These are phyloP conservation scores for Puccinia coronata DNA, from an alignment of 1,284 basidiomycete species.

Conservation along the genomic window DNA sequence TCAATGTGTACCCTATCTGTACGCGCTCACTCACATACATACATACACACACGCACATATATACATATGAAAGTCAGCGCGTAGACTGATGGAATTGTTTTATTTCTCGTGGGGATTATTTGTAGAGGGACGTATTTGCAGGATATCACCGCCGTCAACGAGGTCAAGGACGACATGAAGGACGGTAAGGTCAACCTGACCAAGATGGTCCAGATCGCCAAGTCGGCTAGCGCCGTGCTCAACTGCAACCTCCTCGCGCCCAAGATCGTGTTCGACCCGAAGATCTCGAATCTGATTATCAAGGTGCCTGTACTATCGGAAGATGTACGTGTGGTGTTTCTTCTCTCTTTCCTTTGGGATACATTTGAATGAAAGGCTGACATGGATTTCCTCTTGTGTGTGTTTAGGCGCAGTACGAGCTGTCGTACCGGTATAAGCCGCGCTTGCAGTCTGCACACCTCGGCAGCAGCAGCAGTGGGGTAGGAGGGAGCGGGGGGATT, in stretches of 20 bases:
- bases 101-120: too few relatives aligned
- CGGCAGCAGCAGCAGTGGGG: not conserved
- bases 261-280: conserved; percentile 51
- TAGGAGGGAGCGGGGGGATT: not conserved
- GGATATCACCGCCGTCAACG: conserved; percentile 56
- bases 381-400: not conserved
- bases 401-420: conserved; percentile 32
- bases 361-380: not conserved
- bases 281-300: conserved; percentile 51
- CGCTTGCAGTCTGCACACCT: not conserved
- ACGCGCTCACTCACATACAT: too few relatives aligned
- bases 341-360: not conserved
- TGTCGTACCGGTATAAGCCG: conserved; percentile 48
- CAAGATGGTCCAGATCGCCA: conserved; percentile 55
- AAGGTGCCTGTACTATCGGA: conserved; percentile 51
- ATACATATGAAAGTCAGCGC: too few relatives aligned
- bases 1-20: conserved; percentile 57
- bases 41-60: too few relatives aligned
- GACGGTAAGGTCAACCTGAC: conserved; percentile 57
- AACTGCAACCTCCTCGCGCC: conserved; percentile 54
- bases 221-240: conserved; percentile 54
- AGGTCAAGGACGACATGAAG: conserved; percentile 56
- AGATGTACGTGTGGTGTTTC: conserved; percentile 18
- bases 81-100: too few relatives aligned
- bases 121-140: conserved; percentile 57